These are phyloP conservation scores for Chrysanthemum seticuspe DNA, from an alignment of 129 eudicot genomes.

Conservation along the genomic window DNA sequence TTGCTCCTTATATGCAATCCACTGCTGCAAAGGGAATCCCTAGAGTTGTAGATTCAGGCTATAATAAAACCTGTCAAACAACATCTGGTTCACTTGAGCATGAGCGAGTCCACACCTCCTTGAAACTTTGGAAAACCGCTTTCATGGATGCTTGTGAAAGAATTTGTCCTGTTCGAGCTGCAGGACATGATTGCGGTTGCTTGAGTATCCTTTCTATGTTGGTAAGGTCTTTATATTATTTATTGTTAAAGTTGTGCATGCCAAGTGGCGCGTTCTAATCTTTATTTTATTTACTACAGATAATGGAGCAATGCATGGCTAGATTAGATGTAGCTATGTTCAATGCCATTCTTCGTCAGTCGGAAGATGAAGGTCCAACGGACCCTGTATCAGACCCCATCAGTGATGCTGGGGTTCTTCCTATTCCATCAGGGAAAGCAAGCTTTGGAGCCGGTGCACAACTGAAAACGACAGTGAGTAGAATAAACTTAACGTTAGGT, in stretches of 20 bases:
- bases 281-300: slow-evolving; percentile 32
- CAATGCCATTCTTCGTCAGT: slow-evolving; percentile 87
- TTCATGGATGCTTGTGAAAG: slow-evolving; percentile 84
- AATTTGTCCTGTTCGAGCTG: slow-evolving; percentile 84
- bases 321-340: slow-evolving; percentile 94
- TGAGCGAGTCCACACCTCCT: slow-evolving; percentile 52
- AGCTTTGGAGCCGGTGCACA: slow-evolving; percentile 98
- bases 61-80: slow-evolving; percentile 32
- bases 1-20: slow-evolving; percentile 89
- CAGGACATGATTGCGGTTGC: slow-evolving; percentile 87
- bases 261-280: background rate
- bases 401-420: slow-evolving; percentile 78
- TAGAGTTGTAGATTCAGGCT: slow-evolving; percentile 33
- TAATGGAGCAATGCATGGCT: slow-evolving; percentile 78
- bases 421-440: slow-evolving; percentile 77
- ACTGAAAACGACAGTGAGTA: slow-evolving; percentile 78
- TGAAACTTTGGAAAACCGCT: slow-evolving; percentile 87
- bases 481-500: background rate
- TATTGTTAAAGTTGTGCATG: slow-evolving; percentile 9
- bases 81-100: slow-evolving; percentile 37
- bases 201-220: slow-evolving; percentile 68
- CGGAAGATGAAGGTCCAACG: slow-evolving; percentile 77
- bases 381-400: slow-evolving; percentile 95
- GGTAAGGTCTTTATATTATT: slow-evolving; percentile 36
- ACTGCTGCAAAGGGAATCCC: slow-evolving; percentile 50